Base-by-base conservation (phyloP, 805 yeast genomes). In the Geotrichum ghanense region DNA sequence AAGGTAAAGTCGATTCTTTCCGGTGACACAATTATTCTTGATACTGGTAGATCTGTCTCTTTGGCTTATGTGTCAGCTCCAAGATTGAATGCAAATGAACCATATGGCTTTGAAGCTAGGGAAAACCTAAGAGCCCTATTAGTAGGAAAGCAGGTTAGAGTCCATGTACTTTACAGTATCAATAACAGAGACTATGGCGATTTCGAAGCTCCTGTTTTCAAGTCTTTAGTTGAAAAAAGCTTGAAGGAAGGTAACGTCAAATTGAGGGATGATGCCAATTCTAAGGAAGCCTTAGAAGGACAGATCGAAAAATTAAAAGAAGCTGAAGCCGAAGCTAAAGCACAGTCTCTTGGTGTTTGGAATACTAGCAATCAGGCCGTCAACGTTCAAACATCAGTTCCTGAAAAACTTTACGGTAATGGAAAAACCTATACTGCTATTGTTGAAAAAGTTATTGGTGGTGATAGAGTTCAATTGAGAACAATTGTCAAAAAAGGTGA, bases 361-460 rank as follows among this genome's bases (percentile, higher is more conserved):
- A 57, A 50, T 7, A 42, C 48, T 25, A 49, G 43, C 10, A 9
- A 48, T 12, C 49, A 51, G n/a, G 41, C 60, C 12, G 55, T 68
- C 46, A 59, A 56, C 40, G 51, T 49, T 22, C 22, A 43, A 9
- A 43, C 51, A 19, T 45, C 45, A 6, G 51, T 55, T 9, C 61
- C 65, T 12, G 43, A 43, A 10, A 44, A 39, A 16, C 43, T 53
- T n/a, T 48, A 50, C 39, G 61, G 59, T 19, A 48, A 57, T 25
- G 52, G 54, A 23, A 47, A 62, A n/a, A 76, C 79, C 22, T 62
- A 75, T 43, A 63, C 70, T 16, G 71, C 84, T 25, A 73, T 86
- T 48, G 81, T 86, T 22, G 95, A 86, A 63, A 78, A 74, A 56
- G 92, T 81, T 25, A 71, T 84, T 49, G 68, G 80, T 51, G 95